Evolutionary conservation across 169 alveolate genomes (phyloP).

Genomic region (Cryptosporidium sp.): DNA sequence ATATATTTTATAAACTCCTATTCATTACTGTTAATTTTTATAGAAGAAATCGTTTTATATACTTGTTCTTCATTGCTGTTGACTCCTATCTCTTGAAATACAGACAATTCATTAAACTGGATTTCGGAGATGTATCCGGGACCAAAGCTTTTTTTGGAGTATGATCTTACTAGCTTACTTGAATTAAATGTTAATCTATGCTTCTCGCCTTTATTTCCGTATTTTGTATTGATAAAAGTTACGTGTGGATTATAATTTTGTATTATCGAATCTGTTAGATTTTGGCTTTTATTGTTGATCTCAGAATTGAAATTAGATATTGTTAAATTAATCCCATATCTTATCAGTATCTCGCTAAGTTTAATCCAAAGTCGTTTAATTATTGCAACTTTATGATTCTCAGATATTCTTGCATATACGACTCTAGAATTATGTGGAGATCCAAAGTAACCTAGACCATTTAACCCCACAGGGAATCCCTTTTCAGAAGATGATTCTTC

Average conservation of each 20-base stretch:
- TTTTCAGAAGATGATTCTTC: background rate
- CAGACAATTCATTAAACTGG: slow-evolving; percentile 46
- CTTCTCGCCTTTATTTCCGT: slow-evolving; percentile 10
- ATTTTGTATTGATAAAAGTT: slow-evolving; percentile 63
- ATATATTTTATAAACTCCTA: background rate
- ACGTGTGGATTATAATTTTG: slow-evolving; percentile 54
- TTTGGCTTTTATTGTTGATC: background rate
- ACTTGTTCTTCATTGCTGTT: background rate
- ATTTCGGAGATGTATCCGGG: slow-evolving; percentile 48
- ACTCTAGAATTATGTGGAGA: slow-evolving; percentile 34
- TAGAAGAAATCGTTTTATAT: slow-evolving; percentile 5
- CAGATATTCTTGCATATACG: slow-evolving; percentile 16
- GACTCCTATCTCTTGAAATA: background rate
- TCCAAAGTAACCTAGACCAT: slow-evolving; percentile 49
- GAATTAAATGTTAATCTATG: slow-evolving; percentile 19
- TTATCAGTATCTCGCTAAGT: slow-evolving; percentile 14
- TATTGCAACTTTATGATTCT: slow-evolving; percentile 9
- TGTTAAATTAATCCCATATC: slow-evolving; percentile 3
- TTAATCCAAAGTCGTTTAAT: slow-evolving; percentile 50
- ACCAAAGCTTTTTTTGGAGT: slow-evolving; percentile 44
- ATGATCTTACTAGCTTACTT: slow-evolving; percentile 2
- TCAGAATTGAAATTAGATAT: background rate
- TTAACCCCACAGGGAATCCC: slow-evolving; percentile 34
- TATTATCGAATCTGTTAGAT: background rate
- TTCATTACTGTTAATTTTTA: background rate